Base-by-base conservation (phyloP, 1,284 basidiomycete species). In the Golubevia pallescens region DNA sequence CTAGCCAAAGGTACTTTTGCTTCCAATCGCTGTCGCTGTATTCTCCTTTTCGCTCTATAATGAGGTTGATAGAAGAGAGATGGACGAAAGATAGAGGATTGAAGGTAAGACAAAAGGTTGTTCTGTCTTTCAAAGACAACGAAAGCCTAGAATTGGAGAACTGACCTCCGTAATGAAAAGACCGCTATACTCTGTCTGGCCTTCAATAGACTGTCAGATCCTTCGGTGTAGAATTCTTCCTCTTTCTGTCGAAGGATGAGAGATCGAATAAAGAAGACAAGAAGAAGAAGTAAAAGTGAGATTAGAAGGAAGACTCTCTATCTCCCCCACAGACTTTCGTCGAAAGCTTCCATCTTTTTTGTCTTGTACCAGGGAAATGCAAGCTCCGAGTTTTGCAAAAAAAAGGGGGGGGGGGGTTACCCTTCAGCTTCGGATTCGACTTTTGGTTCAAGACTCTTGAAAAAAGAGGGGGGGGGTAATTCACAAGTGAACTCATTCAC, bases 211-310 rank as follows among this genome's bases (percentile, higher is more conserved):
- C 60, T 66, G 0, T 67, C 24, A 13, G 72, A 59, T 0, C 80
- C 81, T 61, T 84, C 78, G 10, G 82, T 84, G 59, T 70, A 85
- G 68, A 85, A 84, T 53, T 84, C 83, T 51, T 83, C 77, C 20
- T 85, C 81, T 23, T 80, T 62, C 2, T 60, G 28, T 48, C 3
- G 28, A 51, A 24, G 53, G 5, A 62, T 24, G 19, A n/a, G 53
- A 16, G 42, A 24, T 48, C 21, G 21, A 8, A 7, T 8, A 8
- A 57, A 28, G 21, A 8, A 8, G 56, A 8, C 8, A 28, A 19
- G n/a, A n/a, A n/a, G n/a, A n/a, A 6, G 4, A 32, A 34, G n/a
- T 5, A 58, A 32, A 5, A 20, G 28, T 19, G 16, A 19, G 24
- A 23, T 32, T 20, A 16, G 16, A 4, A 3, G 59, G 19, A 21